Percentiles rank a stretch among this genome's conserved stretches.
Conservation (phyloP, 441 rosid species). For the Populus hybrid region DNA sequence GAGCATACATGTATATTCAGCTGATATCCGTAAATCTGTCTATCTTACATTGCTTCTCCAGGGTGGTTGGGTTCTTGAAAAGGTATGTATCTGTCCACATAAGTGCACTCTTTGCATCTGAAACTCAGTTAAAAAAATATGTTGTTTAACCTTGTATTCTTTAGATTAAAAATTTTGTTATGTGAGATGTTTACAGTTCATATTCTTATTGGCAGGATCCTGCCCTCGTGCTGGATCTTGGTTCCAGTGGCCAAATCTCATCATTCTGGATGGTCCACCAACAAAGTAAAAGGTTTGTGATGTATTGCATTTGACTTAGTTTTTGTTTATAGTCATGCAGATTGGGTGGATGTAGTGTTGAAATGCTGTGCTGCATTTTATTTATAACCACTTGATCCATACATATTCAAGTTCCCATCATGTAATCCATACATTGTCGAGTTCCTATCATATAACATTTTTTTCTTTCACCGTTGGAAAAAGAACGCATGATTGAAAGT, state of each 20-base stretch:
- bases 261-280: conserved; percentile 97
- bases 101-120: neutral
- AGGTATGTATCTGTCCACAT: conserved; percentile 40
- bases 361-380: neutral
- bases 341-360: neutral
- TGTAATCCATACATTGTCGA: neutral
- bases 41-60: too few relatives aligned
- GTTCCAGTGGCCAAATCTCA: conserved; percentile 63
- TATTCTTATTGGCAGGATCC: conserved; percentile 63
- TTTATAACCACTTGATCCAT: neutral
- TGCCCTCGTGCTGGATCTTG: conserved; percentile 72
- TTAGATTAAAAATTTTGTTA: conserved; percentile 12
- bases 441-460: neutral
- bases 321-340: neutral
- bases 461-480: neutral
- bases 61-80: conserved; percentile 69
- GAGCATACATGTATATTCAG: conserved; percentile 65
- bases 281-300: conserved; percentile 72
- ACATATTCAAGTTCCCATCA: neutral
- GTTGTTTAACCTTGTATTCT: neutral
- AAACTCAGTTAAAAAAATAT: conserved; percentile 14
- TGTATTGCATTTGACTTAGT: conserved; percentile 13
- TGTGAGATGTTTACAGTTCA: conserved; percentile 6
- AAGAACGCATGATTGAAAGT: neutral
- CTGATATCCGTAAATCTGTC: conserved; percentile 52